A percentile compares a stretch with the other conserved stretches of the same genome.
Evolutionary conservation across 164 flowering plant genomes (phyloP).

Genomic region (Liriodendron chinense): DNA sequence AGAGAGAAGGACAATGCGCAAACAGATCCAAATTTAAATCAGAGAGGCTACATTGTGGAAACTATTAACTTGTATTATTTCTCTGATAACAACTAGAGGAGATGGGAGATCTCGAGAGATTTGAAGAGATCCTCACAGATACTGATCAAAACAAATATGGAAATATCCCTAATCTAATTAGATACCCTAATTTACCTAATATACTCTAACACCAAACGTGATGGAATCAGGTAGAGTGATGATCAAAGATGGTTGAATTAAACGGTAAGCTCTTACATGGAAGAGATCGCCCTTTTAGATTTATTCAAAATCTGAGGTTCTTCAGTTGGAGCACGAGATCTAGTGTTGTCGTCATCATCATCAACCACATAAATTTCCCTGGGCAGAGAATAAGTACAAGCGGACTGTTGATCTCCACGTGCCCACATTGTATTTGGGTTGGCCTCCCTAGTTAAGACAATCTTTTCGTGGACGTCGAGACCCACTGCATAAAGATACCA

Average conservation of each 20-base stretch:
- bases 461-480: slow-evolving; percentile 64
- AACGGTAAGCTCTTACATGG: slow-evolving; percentile 41
- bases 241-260: not conserved
- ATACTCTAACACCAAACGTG: too few relatives aligned
- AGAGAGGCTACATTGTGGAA: too few relatives aligned
- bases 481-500: slow-evolving; percentile 66
- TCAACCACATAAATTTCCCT: slow-evolving; percentile 45
- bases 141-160: too few relatives aligned
- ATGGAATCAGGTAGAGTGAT: not conserved
- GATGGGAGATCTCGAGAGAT: too few relatives aligned
- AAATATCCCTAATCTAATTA: too few relatives aligned
- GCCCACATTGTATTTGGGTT: slow-evolving; percentile 22
- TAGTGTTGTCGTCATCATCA: slow-evolving; percentile 30
- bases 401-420: slow-evolving; percentile 21
- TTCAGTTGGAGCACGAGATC: slow-evolving; percentile 24
- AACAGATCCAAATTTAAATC: not conserved
- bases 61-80: too few relatives aligned
- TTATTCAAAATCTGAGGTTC: slow-evolving; percentile 17
- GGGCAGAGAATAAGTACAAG: slow-evolving; percentile 27
- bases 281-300: slow-evolving; percentile 19
- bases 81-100: too few relatives aligned
- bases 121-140: too few relatives aligned
- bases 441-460: slow-evolving; percentile 32
- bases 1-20: not conserved
- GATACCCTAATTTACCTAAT: too few relatives aligned